phyloP scores from a whole-genome alignment of 495 filamentous ascomycete species.

The Aspergillus incahuasiensis region DNA sequence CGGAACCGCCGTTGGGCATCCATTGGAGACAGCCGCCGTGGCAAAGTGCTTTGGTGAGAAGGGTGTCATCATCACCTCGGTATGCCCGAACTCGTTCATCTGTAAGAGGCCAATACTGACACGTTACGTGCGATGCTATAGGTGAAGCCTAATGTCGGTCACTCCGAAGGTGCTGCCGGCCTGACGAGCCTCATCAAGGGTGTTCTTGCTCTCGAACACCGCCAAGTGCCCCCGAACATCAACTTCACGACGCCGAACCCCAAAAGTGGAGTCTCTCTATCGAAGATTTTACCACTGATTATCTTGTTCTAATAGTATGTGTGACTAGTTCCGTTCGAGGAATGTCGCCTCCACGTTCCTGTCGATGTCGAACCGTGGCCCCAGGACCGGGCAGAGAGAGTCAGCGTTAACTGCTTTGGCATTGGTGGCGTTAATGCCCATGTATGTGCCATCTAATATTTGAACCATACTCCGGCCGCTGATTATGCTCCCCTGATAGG shows the following conservation, averaged over 20 bases:
- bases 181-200: slow-evolving; percentile 56
- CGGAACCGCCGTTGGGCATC: slow-evolving; percentile 34
- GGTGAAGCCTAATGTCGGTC: slow-evolving; percentile 51
- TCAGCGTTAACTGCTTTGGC: not conserved
- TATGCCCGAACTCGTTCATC: no score
- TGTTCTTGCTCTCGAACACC: slow-evolving; percentile 48
- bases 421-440: slow-evolving; percentile 9
- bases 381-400: not conserved
- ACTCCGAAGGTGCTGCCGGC: slow-evolving; percentile 49
- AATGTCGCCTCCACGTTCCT: not conserved
- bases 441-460: no score
- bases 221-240: slow-evolving; percentile 48
- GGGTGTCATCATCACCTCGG: slow-evolving; percentile 4
- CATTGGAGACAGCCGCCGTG: slow-evolving; percentile 43
- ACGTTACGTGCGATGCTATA: no score
- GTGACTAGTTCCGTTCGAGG: not conserved
- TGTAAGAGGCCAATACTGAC: not conserved
- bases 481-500: no score
- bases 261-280: no score
- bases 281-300: no score
- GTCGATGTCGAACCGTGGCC: not conserved
- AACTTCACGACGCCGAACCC: slow-evolving; percentile 23
- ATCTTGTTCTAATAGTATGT: no score
- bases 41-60: slow-evolving; percentile 32
- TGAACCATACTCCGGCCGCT: no score